phyloP scores from a whole-genome alignment of 108 stramenopile species.

The Skeletonema grethae region DNA sequence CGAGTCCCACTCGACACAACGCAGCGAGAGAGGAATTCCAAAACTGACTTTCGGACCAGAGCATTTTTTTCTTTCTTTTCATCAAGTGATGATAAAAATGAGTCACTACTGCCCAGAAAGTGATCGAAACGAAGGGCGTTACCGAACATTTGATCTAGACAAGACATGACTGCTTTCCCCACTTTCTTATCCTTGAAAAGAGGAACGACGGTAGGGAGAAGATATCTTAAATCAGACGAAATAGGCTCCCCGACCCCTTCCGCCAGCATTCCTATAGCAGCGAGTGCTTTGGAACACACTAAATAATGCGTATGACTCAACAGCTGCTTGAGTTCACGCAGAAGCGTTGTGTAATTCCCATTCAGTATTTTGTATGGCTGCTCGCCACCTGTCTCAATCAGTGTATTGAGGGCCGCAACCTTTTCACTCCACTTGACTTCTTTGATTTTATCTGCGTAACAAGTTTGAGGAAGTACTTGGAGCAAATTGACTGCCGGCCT shows the following conservation, averaged over 20 bases:
- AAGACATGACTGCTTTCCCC: slow-evolving; percentile 51
- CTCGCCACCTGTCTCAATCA: slow-evolving; percentile 77
- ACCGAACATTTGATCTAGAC: slow-evolving; percentile 80
- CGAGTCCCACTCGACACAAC: slow-evolving; percentile 47
- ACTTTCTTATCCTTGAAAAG: slow-evolving; percentile 90
- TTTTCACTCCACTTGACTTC: slow-evolving; percentile 86
- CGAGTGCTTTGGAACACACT: slow-evolving; percentile 75
- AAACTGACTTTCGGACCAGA: slow-evolving; percentile 55
- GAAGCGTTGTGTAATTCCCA: slow-evolving; percentile 73
- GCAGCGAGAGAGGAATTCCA: slow-evolving; percentile 78
- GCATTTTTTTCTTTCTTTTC: slow-evolving; percentile 86
- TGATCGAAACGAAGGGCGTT: slow-evolving; percentile 80
- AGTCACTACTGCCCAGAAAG: slow-evolving; percentile 67
- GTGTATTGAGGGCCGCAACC: slow-evolving; percentile 75
- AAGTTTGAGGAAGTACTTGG: slow-evolving; percentile 56
- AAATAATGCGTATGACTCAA: slow-evolving; percentile 85
- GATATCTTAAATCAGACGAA: slow-evolving; percentile 70
- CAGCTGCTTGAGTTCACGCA: slow-evolving; percentile 72
- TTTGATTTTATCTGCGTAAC: slow-evolving; percentile 68
- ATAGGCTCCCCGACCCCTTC: slow-evolving; percentile 85
- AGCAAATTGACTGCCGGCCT: slow-evolving; percentile 77
- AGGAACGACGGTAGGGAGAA: slow-evolving; percentile 56
- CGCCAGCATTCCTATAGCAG: slow-evolving; percentile 77
- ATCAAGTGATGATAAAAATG: slow-evolving; percentile 61
- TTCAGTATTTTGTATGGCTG: slow-evolving; percentile 83